Base-by-base conservation (phyloP, 179 eudicot genomes). In the Silene vulgaris region DNA sequence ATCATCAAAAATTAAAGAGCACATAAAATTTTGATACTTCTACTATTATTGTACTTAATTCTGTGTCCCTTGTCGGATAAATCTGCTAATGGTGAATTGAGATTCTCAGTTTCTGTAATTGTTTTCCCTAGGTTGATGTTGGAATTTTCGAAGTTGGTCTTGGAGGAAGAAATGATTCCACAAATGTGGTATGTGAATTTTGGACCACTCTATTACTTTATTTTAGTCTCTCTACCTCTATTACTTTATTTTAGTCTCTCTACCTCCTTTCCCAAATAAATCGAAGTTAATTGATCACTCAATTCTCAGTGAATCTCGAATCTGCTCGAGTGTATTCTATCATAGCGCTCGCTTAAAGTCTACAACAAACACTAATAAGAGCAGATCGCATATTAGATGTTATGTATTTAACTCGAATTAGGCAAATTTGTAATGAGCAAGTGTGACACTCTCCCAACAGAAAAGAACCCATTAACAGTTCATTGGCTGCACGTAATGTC, bases 61-160 rank as follows among this genome's bases (percentile, higher is more conserved):
- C 13, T 61, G 32, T 20, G 26, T 62, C 64, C 28, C 2, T 52
- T 13, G 59, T 52, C 17, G 17, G 4, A 52, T 67, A 37, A 32
- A 17, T 67, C 40, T 19, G 56, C 16, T 14, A 23, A 26, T 64
- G 29, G 16, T 35, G 29, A 48, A 1, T 74, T 40, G 52, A 14
- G 28, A 56, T 26, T 75, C 45, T 59, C 16, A 67, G 9, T 74
- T 8, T 78, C 68, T 28, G 73, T 37, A 9, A 65, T 40, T 40
- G n/a, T 70, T 79, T 35, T 78, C 74, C 19, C 8, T 82, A 92
- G 97, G 97, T 92, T 73, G 93, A 92, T 84, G 97, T 92, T 79
- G 96, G 93, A 70, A 90, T 92, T 67, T 78, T 90, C 77, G 97
- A 92, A 85, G 97, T 90, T 82, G 97, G 97, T 74, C 87, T 92